Conservation (phyloP, 2,329 filamentous ascomycete species). For the Arthroderma sp. region DNA sequence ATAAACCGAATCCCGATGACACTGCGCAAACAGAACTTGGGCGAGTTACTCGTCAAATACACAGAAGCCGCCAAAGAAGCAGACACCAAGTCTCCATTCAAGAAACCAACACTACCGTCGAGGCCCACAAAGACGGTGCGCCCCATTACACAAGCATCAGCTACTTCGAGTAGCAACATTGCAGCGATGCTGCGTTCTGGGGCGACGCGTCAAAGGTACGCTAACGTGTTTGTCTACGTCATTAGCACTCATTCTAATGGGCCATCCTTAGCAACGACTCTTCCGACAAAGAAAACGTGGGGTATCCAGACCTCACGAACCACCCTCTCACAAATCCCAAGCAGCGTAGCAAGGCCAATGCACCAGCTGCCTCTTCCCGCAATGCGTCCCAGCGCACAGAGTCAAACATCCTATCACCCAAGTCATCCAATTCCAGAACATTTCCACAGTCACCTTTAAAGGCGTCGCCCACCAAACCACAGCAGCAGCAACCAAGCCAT, state of each 20-base stretch:
- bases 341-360: slow-evolving; percentile 44
- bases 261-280: slow-evolving; percentile 51
- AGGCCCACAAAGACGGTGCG: slow-evolving; percentile 23
- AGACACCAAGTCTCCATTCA: slow-evolving; percentile 37
- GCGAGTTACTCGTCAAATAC: slow-evolving; percentile 56
- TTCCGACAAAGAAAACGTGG: slow-evolving; percentile 65
- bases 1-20: slow-evolving; percentile 79
- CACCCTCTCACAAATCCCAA: slow-evolving; percentile 54
- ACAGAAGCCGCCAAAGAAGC: slow-evolving; percentile 20
- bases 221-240: neutral
- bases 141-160: slow-evolving; percentile 22
- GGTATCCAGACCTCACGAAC: slow-evolving; percentile 27
- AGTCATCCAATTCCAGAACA: slow-evolving; percentile 66
- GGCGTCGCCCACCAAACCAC: slow-evolving; percentile 26
- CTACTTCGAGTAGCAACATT: slow-evolving; percentile 16
- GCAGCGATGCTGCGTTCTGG: slow-evolving; percentile 19
- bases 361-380: slow-evolving; percentile 28
- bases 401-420: slow-evolving; percentile 62
- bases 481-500: slow-evolving; percentile 43
- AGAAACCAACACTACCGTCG: slow-evolving; percentile 22
- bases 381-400: slow-evolving; percentile 35
- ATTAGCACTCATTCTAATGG: slow-evolving; percentile 7
- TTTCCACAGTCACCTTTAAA: slow-evolving; percentile 46
- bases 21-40: slow-evolving; percentile 68
- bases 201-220: slow-evolving; percentile 12